Base-by-base conservation (phyloP, 169 alveolate genomes). In the Cryptosporidium parvum region DNA sequence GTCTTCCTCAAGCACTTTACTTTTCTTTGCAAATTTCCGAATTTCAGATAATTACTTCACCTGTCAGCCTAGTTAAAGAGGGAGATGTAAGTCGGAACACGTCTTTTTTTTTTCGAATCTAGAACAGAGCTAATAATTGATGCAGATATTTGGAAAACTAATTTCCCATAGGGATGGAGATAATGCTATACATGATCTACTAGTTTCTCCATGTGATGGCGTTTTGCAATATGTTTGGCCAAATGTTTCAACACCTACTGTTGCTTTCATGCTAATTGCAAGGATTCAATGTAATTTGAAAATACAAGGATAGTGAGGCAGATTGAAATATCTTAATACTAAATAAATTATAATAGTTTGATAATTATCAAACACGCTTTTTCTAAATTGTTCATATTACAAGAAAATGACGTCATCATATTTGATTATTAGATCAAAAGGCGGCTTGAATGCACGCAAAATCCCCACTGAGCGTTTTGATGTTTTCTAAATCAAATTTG, bases 211-310 rank as follows among this genome's bases (percentile, higher is more conserved):
- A 39, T 80, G 89, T 45, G 42, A 80, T 21, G 89, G 89, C 5
- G 89, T 80, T 21, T 42, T 80, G 23, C 89, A 80, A 51, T 80
- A 80, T 67, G 68, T 80, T 26, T 80, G 89, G 89, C 89, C 89
- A 2, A 80, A 80, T 42, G 52, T 80, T 37, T 59, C 75, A 16
- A 59, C 75, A 14, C 89, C 89, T 3, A 14, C 75, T 44, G 48
- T 80, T 44, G 80, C 80, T 6, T 80, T 80, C 70, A 80, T 80
- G 89, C 45, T 80, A 44, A 48, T 80, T 62, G 80, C 89, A 61
- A 59, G 89, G 45, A 67, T 80, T 61, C 89, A 80, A 26, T 80
- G 89, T 44, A 80, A 67, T 39, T 45, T 10, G 26, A 21, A 42
- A 37, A 80, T 39, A 31, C 31, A 16, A 48, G 6, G 8, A 48